These are phyloP conservation scores for Allantophomopsis cytisporea DNA, from an alignment of 2,329 filamentous ascomycete species.

Conservation along the genomic window DNA sequence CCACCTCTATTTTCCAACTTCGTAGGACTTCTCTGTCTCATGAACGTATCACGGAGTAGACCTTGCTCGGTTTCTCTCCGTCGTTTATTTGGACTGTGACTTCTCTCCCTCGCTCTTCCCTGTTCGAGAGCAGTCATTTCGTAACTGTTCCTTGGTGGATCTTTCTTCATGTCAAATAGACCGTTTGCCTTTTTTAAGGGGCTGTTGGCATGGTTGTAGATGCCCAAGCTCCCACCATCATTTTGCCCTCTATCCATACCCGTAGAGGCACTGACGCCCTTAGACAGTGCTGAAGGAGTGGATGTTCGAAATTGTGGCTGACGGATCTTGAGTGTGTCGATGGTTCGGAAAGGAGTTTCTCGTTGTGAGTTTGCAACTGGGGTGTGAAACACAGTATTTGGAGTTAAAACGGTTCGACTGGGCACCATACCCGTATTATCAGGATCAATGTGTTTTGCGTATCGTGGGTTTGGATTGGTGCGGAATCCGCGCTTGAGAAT, in stretches of 20 bases:
- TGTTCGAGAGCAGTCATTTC: background rate
- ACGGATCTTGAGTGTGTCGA: conserved; percentile 28
- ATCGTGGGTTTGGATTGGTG: conserved; percentile 74
- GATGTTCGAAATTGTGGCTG: conserved; percentile 37
- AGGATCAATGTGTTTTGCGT: conserved; percentile 58
- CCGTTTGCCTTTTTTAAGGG: conserved; percentile 67
- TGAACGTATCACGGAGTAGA: too few species aligned
- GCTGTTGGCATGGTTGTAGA: conserved; percentile 68
- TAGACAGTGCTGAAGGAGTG: conserved; percentile 6
- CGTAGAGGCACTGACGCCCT: background rate
- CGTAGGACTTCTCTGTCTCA: too few species aligned
- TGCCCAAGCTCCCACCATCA: conserved; percentile 67
- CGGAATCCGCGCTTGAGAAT: conserved; percentile 64
- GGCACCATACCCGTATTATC: conserved; percentile 29
- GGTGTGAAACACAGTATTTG: conserved; percentile 21
- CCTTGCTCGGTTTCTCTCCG: too few species aligned
- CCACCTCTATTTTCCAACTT: conserved; percentile 2
- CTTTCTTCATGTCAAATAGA: conserved; percentile 40
- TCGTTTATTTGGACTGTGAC: too few species aligned
- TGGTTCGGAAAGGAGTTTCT: conserved; percentile 24
- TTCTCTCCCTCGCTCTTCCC: background rate
- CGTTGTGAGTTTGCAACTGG: conserved; percentile 5
- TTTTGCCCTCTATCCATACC: conserved; percentile 14
- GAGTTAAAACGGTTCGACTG: conserved; percentile 18
- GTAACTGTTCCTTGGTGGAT: conserved; percentile 27